These are phyloP conservation scores for Globisporangium middletonii DNA, from an alignment of 352 stramenopile genomes.

Conservation along the genomic window DNA sequence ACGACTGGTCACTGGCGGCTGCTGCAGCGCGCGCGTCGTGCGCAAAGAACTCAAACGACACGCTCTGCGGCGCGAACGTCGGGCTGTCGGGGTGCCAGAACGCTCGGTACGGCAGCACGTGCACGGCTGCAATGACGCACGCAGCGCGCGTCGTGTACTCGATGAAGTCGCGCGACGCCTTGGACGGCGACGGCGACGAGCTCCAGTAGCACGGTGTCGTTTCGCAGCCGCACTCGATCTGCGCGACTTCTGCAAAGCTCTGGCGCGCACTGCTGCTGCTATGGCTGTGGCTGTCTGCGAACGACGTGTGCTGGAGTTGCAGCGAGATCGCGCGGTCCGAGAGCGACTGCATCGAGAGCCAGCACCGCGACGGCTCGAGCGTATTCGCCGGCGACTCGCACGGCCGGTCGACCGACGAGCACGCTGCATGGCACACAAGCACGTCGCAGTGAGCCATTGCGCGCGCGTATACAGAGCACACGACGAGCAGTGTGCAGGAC, in stretches of 20 bases:
- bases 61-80: conserved; percentile 50
- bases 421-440: conserved; percentile 7
- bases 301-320: conserved; percentile 2
- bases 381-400: conserved; percentile 30
- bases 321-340: conserved; percentile 26
- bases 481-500: conserved; percentile 1
- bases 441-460: neutral
- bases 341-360: conserved; percentile 19
- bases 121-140: conserved; percentile 37
- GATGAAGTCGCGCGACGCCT: conserved; percentile 44
- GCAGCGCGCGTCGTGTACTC: conserved; percentile 45
- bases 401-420: conserved; percentile 26
- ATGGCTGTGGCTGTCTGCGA: neutral
- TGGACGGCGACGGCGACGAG: conserved; percentile 12
- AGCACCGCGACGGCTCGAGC: conserved; percentile 27
- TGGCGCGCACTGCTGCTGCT: conserved; percentile 19
- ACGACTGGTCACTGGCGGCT: neutral
- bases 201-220: conserved; percentile 63
- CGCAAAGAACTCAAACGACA: conserved; percentile 57
- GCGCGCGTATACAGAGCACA: neutral
- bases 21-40: neutral
- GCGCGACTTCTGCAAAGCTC: conserved; percentile 33
- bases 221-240: conserved; percentile 66
- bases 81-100: conserved; percentile 73
- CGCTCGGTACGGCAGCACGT: conserved; percentile 68